phyloP scores from a whole-genome alignment of 805 yeast species.

The Candida easanensis region DNA sequence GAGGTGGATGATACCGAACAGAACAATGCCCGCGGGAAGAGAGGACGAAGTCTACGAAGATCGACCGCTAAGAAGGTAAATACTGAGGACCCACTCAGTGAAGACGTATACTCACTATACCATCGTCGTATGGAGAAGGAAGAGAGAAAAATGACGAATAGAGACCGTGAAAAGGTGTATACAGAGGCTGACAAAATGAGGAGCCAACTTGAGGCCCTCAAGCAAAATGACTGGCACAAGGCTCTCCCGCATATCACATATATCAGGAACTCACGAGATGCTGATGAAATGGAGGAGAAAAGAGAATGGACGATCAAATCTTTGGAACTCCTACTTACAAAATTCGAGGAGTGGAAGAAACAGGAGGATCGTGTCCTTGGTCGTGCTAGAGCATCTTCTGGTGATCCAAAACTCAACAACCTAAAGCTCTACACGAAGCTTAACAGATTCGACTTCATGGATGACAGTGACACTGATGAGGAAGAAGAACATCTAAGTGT shows the following conservation, averaged over 20 bases:
- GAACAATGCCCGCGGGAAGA: background rate
- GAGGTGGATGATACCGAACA: constrained; percentile 1
- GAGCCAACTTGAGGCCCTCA: constrained; percentile 40
- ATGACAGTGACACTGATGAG: constrained; percentile 29
- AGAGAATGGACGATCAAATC: constrained; percentile 52
- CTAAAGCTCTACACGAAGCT: constrained; percentile 19
- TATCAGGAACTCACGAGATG: constrained; percentile 44
- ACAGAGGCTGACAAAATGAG: constrained; percentile 51
- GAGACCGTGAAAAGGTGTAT: constrained; percentile 52
- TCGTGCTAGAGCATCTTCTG: constrained; percentile 3
- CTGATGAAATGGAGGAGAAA: constrained; percentile 48
- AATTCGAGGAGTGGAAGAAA: constrained; percentile 22
- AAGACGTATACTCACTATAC: constrained; percentile 38
- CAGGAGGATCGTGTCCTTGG: constrained; percentile 25
- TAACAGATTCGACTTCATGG: constrained; percentile 23
- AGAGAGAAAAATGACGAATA: constrained; percentile 51
- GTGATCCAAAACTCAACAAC: constrained; percentile 7
- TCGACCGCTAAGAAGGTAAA: constrained; percentile 14
- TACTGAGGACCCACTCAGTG: constrained; percentile 43
- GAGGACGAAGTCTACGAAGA: constrained; percentile 13
- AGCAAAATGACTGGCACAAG: constrained; percentile 45
- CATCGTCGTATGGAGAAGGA: constrained; percentile 63
- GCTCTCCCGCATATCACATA: constrained; percentile 46
- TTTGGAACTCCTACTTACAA: constrained; percentile 22
- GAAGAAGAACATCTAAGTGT: constrained; percentile 22